These are phyloP conservation scores for Peronospora tabacina DNA, from an alignment of 352 stramenopile species.

Conservation along the genomic window DNA sequence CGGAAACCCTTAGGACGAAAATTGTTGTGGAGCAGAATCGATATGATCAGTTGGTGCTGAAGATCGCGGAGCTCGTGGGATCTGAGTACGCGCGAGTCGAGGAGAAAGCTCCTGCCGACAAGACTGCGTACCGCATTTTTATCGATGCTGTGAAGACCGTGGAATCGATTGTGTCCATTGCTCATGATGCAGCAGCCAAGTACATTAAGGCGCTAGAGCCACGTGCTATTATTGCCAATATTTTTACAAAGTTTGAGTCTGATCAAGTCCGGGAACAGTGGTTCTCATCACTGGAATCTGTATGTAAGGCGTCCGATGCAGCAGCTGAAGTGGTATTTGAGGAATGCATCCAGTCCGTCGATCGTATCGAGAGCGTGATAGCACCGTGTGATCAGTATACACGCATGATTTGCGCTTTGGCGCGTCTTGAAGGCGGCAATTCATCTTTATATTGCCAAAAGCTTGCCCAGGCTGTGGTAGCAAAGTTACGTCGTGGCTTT, in stretches of 20 bases:
- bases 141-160: constrained; percentile 82
- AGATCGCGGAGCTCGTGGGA: constrained; percentile 72
- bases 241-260: constrained; percentile 56
- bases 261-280: constrained; percentile 82
- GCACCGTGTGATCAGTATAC: constrained; percentile 68
- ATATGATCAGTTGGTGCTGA: constrained; percentile 65
- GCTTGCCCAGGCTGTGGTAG: constrained; percentile 43
- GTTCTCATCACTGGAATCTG: constrained; percentile 68
- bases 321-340: constrained; percentile 52
- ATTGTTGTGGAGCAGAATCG: constrained; percentile 49
- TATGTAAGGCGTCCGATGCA: constrained; percentile 45
- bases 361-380: constrained; percentile 51
- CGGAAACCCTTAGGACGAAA: constrained; percentile 25
- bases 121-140: constrained; percentile 60
- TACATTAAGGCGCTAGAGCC: constrained; percentile 48
- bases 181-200: constrained; percentile 49
- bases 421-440: constrained; percentile 42
- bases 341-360: constrained; percentile 55
- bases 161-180: constrained; percentile 68
- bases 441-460: constrained; percentile 41
- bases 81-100: constrained; percentile 51
- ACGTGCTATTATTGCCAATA: constrained; percentile 40
- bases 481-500: constrained; percentile 62
- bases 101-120: constrained; percentile 29
- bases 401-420: constrained; percentile 60